Conservation (phyloP, 768 basidiomycete genomes). For the Lepiota brunneoincarnata region DNA sequence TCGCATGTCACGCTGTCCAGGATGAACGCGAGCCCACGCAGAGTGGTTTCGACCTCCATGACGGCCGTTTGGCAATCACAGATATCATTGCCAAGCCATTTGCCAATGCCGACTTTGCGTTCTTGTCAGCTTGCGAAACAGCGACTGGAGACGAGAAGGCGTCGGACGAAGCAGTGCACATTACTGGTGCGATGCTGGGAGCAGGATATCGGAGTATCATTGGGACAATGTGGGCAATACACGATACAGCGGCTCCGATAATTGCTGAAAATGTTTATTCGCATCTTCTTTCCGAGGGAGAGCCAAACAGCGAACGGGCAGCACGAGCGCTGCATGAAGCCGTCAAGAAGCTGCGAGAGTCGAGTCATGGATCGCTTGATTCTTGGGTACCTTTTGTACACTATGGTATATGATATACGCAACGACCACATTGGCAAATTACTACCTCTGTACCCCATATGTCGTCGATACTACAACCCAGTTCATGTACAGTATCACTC, state of each 20-base stretch:
- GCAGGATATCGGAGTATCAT: constrained; percentile 24
- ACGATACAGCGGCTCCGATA: constrained; percentile 27
- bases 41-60: constrained; percentile 1
- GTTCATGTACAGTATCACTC: too few species aligned
- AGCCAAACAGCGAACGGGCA: neutral
- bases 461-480: too few species aligned
- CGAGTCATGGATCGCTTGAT: neutral
- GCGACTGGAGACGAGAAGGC: constrained; percentile 23
- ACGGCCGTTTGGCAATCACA: constrained; percentile 10
- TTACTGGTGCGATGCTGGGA: constrained; percentile 35
- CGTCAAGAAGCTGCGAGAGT: neutral
- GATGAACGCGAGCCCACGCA: constrained; percentile 11
- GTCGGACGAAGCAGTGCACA: constrained; percentile 25
- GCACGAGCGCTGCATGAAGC: constrained; percentile 5
- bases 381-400: constrained; percentile 7
- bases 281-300: neutral
- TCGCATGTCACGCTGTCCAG: constrained; percentile 28
- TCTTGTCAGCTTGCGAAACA: constrained; percentile 41
- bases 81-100: constrained; percentile 16
- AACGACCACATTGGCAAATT: too few species aligned
- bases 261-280: constrained; percentile 28
- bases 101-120: constrained; percentile 25
- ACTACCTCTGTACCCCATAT: too few species aligned
- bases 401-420: neutral
- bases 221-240: constrained; percentile 40